Percentiles rank a stretch among this genome's conserved stretches.
Evolutionary conservation across 805 yeast genomes (phyloP).

Genomic region (Saccharomycopsis lassenensis): DNA sequence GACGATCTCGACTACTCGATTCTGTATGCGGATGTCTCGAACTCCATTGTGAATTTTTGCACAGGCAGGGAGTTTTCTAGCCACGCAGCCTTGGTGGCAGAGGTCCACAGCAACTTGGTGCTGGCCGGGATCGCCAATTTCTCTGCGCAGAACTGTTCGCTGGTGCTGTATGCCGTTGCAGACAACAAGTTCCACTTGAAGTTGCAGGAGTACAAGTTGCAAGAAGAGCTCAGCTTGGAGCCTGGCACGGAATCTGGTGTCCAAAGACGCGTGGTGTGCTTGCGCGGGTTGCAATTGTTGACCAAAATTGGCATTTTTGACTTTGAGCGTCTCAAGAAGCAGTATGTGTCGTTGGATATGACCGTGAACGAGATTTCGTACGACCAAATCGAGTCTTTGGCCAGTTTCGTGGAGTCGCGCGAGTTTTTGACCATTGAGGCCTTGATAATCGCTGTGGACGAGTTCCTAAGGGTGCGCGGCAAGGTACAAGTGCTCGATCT

Average conservation of each 20-base stretch:
- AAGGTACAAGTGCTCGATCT: slow-evolving; percentile 30
- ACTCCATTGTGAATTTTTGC: slow-evolving; percentile 44
- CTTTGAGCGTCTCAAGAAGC: slow-evolving; percentile 75
- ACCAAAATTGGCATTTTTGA: slow-evolving; percentile 91
- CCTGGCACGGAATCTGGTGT: too few species aligned
- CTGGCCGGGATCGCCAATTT: slow-evolving; percentile 29
- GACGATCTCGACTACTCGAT: slow-evolving; percentile 78
- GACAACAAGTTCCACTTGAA: slow-evolving; percentile 24
- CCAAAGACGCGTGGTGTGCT: too few species aligned
- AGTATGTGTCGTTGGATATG: slow-evolving; percentile 54
- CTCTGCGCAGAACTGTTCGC: slow-evolving; percentile 32
- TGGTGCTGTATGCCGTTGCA: slow-evolving; percentile 28
- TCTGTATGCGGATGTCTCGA: slow-evolving; percentile 78
- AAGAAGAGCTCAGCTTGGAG: slow-evolving; percentile 1
- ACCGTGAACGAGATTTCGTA: slow-evolving; percentile 20
- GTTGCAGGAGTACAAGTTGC: slow-evolving; percentile 22
- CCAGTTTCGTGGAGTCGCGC: slow-evolving; percentile 58
- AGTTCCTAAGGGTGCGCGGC: slow-evolving; percentile 36
- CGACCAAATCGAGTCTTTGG: slow-evolving; percentile 38
- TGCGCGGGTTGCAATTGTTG: slow-evolving; percentile 45
- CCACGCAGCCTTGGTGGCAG: slow-evolving; percentile 32
- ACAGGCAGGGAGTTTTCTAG: slow-evolving; percentile 28
- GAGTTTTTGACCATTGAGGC: slow-evolving; percentile 92
- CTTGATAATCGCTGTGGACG: slow-evolving; percentile 62
- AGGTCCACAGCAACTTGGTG: slow-evolving; percentile 34